Evolutionary conservation across 1,284 basidiomycete genomes (phyloP), one percentile per base, ranked within the genome.

Genomic region (Filobasidium uniguttulatum): DNA sequence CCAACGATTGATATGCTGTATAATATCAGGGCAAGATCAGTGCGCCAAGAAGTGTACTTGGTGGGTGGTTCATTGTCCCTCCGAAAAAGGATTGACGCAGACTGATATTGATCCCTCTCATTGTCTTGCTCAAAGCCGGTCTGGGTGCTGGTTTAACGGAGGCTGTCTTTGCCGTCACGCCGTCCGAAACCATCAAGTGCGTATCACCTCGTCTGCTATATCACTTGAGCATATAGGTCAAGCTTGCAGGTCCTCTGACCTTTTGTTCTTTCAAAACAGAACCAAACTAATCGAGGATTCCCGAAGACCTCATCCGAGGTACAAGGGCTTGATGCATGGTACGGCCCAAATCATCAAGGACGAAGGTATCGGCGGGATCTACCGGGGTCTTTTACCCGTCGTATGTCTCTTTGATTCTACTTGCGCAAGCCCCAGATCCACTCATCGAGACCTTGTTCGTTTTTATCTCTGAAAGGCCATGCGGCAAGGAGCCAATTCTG

Each of bases 241-340:
- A 46, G 29, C 34, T 29, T 3, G 22, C 25, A 23, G 29, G 17
- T 33, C 15, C 20, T 15, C 38, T 50, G 38, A 36, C 35, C 50
- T 17, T 22, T 23, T 10, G 10, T 25, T 47, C 10, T 40, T 28
- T 38, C 29, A 53, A 7, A 25, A n/a, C 56, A 94, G 89, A 66
- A 98, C 93, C n/a, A 97, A 97, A 66, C 79, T 97, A 56, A 93
- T 98, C 56, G 90, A 93, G 63, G 93, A 97, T 60, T 81, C 87
- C 4, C 88, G 90, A 66, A 78, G 81, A 19, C 76, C 83, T 0
- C 75, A 79, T 55, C 91, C 91, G 3, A 79, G 82, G 60, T 97
- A 87, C 67, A 79, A 79, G 36, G 90, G 91, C n/a, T 73, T 96
- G 25, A 62, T 88, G 5, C 87, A 94, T 57, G 94, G 91, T 19